phyloP scores from a whole-genome alignment of 805 yeast genomes.

The Metschnikowia colocasiae region DNA sequence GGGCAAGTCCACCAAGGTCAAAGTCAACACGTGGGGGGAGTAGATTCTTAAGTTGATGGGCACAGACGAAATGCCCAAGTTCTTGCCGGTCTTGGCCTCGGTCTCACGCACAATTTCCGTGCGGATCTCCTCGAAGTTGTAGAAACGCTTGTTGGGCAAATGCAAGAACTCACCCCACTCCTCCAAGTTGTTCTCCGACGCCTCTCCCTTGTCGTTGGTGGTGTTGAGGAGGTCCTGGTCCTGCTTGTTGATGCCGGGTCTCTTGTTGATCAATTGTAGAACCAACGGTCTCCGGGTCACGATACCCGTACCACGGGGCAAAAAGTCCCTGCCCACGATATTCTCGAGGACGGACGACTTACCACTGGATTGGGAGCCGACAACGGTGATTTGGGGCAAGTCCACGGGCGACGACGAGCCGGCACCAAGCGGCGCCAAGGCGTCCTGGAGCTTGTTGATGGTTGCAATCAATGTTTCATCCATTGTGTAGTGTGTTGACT shows the following conservation, averaged over 20 bases:
- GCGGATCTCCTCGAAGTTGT: slow-evolving; percentile 84
- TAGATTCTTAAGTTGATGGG: slow-evolving; percentile 92
- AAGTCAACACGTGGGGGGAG: slow-evolving; percentile 90
- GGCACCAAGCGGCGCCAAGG: slow-evolving; percentile 93
- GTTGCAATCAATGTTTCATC: slow-evolving; percentile 77
- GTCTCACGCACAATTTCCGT: slow-evolving; percentile 90
- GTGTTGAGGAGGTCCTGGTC: slow-evolving; percentile 41
- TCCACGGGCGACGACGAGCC: slow-evolving; percentile 88
- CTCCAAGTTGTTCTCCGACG: slow-evolving; percentile 65
- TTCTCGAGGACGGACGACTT: slow-evolving; percentile 87
- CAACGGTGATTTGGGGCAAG: slow-evolving; percentile 92
- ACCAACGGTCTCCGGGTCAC: slow-evolving; percentile 88
- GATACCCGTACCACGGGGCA: slow-evolving; percentile 91
- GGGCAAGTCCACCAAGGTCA: slow-evolving; percentile 94
- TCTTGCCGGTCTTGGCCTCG: slow-evolving; percentile 74
- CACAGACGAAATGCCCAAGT: slow-evolving; percentile 83
- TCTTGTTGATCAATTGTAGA: slow-evolving; percentile 71
- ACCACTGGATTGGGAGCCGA: slow-evolving; percentile 88
- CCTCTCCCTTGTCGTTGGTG: slow-evolving; percentile 42
- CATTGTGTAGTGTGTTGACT: slow-evolving; percentile 37
- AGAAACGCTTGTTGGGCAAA: slow-evolving; percentile 81
- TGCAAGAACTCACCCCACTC: slow-evolving; percentile 99
- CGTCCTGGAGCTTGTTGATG: slow-evolving; percentile 89
- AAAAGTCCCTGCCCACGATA: slow-evolving; percentile 86
- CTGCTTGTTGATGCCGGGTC: slow-evolving; percentile 33